A percentile compares a stretch with the other conserved stretches of the same genome.
These are phyloP conservation scores for Colletotrichum navitas DNA, from an alignment of 2,329 filamentous ascomycete species.

Conservation along the genomic window DNA sequence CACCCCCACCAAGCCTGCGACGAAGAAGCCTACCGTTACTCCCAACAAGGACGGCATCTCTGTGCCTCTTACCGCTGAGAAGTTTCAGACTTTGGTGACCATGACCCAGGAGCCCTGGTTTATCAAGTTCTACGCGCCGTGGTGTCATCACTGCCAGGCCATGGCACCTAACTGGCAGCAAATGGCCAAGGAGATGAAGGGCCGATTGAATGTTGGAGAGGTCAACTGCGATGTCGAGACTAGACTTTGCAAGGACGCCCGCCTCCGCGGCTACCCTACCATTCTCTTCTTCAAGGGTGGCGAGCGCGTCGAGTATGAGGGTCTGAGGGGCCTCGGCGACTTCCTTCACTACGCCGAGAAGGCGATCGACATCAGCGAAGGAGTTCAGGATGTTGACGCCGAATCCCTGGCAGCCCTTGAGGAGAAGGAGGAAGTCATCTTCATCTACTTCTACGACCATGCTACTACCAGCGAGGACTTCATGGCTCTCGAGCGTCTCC, in stretches of 20 bases:
- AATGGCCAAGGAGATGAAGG: slow-evolving; percentile 91
- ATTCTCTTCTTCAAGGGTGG: slow-evolving; percentile 93
- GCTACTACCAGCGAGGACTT: slow-evolving; percentile 96
- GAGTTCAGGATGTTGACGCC: slow-evolving; percentile 85
- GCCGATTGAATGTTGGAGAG: slow-evolving; percentile 90
- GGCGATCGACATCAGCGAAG: slow-evolving; percentile 80
- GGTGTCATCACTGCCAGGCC: slow-evolving; percentile 96
- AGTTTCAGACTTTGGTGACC: slow-evolving; percentile 87
- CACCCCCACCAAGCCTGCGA: slow-evolving; percentile 54
- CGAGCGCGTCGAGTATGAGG: slow-evolving; percentile 92
- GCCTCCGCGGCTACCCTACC: slow-evolving; percentile 84
- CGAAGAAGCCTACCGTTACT: slow-evolving; percentile 64
- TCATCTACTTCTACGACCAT: slow-evolving; percentile 97
- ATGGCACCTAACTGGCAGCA: slow-evolving; percentile 92
- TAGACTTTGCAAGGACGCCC: slow-evolving; percentile 91
- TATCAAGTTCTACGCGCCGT: slow-evolving; percentile 98
- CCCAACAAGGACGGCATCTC: slow-evolving; percentile 84
- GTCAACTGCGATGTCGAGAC: slow-evolving; percentile 93
- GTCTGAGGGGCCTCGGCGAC: slow-evolving; percentile 91
- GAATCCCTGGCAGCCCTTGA: slow-evolving; percentile 84
- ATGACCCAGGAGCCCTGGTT: slow-evolving; percentile 95
- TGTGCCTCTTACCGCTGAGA: slow-evolving; percentile 82
- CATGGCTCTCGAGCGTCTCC: slow-evolving; percentile 85
- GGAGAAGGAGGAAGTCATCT: slow-evolving; percentile 94
- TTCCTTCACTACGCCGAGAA: slow-evolving; percentile 89